Conservation (phyloP, 208 protist genomes). For the Leishmania arabica region DNA sequence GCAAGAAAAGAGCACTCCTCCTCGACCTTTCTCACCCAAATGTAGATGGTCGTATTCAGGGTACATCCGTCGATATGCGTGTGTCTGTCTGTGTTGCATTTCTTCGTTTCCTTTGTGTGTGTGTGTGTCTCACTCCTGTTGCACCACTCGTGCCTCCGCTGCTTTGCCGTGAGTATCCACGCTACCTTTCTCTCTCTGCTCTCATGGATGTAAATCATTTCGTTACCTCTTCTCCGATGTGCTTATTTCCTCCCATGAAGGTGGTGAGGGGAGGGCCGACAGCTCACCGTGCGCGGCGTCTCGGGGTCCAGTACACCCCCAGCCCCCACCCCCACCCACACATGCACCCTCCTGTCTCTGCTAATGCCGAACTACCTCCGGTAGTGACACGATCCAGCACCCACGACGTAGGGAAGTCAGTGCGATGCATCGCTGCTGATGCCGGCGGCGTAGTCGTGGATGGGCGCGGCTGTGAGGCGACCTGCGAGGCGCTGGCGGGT, state of each 20-base stretch:
- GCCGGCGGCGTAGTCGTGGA: background rate
- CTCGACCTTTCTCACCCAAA: constrained; percentile 37
- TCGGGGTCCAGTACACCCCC: background rate
- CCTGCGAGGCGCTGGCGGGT: too few species aligned
- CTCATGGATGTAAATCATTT: background rate
- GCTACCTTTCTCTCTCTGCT: background rate
- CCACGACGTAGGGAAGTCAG: background rate
- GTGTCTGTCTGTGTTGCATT: background rate
- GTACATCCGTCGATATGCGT: background rate
- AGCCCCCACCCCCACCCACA: background rate
- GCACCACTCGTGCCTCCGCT: too few species aligned
- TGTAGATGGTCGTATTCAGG: background rate
- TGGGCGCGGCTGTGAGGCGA: too few species aligned
- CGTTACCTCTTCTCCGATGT: background rate
- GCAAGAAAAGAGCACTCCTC: background rate
- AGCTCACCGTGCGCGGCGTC: background rate
- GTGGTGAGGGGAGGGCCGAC: too few species aligned
- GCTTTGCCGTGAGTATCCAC: too few species aligned
- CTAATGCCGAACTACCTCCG: background rate
- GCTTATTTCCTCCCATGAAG: background rate
- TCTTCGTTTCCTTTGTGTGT: background rate
- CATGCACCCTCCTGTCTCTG: background rate
- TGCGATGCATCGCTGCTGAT: background rate
- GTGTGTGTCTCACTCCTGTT: background rate
- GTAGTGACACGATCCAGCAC: background rate